Conservation (phyloP, 2,329 filamentous ascomycete species). For the Endothia cerciana region DNA sequence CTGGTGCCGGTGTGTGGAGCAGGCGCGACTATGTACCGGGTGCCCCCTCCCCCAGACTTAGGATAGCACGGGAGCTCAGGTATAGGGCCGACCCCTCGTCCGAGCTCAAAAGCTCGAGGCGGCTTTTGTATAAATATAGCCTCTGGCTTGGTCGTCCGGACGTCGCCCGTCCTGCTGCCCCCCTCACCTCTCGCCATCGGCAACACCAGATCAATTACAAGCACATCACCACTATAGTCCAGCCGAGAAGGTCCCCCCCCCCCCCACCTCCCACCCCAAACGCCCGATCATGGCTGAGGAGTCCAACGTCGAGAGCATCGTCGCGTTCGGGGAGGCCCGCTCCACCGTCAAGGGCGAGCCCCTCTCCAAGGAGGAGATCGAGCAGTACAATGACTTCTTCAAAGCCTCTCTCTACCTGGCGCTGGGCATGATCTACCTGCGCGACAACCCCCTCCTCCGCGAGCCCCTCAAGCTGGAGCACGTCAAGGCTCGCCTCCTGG, state of each 20-base stretch:
- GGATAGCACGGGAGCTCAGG: too few relatives aligned
- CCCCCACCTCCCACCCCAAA: not conserved
- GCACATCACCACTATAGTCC: not conserved
- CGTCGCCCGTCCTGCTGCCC: not conserved
- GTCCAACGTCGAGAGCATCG: constrained; percentile 58
- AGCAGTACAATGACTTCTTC: constrained; percentile 74
- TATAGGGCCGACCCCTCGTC: too few relatives aligned
- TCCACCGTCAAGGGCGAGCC: constrained; percentile 66
- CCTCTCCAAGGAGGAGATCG: constrained; percentile 67
- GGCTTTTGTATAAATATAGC: not conserved
- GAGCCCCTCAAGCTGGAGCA: constrained; percentile 71
- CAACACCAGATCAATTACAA: not conserved
- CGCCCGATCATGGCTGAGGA: constrained; percentile 18
- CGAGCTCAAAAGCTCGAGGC: not conserved
- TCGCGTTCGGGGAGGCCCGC: constrained; percentile 66
- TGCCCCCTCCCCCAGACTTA: too few relatives aligned
- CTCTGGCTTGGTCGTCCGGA: not conserved
- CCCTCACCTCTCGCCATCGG: not conserved
- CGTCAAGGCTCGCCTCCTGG: constrained; percentile 73
- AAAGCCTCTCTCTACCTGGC: constrained; percentile 75
- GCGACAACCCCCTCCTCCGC: constrained; percentile 71
- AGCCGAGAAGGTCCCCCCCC: not conserved
- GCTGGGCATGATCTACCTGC: constrained; percentile 80
- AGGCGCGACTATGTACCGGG: too few relatives aligned
- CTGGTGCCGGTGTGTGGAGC: too few relatives aligned